Evolutionary conservation across 2,329 filamentous ascomycete genomes (phyloP), one percentile per base, ranked within the genome.

Genomic region (Penicillium sp.): DNA sequence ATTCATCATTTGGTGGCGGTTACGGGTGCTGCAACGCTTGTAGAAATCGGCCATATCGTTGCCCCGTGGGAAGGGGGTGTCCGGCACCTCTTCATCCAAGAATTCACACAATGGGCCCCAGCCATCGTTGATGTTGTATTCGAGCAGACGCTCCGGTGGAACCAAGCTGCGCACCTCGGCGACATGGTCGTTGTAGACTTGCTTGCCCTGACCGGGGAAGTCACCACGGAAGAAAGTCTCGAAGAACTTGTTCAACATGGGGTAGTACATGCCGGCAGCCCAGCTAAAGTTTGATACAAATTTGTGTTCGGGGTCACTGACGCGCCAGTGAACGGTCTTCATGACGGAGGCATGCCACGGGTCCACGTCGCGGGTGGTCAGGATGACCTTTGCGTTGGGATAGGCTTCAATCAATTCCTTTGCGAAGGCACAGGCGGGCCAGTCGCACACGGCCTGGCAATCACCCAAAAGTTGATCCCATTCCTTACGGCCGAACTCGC

Each of bases 331-430:
- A 20, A 82, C 77, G 4, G 80, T 84, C 63, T 78, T 79, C 73
- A 80, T 75, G 13, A 77, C 79, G 30, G 77, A 79, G 7, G 68
- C 67, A 52, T 74, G 69, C 77, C 80, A 84, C 27, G 76, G 75
- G 58, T 84, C 71, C 25, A 83, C 76, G 40, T 83, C 77, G 30
- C 80, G 74, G 40, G 74, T 80, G 10, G 79, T 82, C 45, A 85
- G 67, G 32, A 86, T 73, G 37, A 85, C 76, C 62, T 85, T 85
- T 41, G 82, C 82, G 38, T 84, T 77, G 1, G 82, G 82, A 57
- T 85, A 85, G 11, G 79, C 78, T 54, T 80, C 76, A 45, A 84
- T 80, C 44, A 85, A 70, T 59, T 85, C 81, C 59, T 79, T 74
- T 36, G 77, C 77, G 53, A 85, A 85, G 29, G 77, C 76, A 30